Evolutionary conservation across 2,329 filamentous ascomycete species (phyloP).

Genomic region (Aspergillus ochraceoroseus): DNA sequence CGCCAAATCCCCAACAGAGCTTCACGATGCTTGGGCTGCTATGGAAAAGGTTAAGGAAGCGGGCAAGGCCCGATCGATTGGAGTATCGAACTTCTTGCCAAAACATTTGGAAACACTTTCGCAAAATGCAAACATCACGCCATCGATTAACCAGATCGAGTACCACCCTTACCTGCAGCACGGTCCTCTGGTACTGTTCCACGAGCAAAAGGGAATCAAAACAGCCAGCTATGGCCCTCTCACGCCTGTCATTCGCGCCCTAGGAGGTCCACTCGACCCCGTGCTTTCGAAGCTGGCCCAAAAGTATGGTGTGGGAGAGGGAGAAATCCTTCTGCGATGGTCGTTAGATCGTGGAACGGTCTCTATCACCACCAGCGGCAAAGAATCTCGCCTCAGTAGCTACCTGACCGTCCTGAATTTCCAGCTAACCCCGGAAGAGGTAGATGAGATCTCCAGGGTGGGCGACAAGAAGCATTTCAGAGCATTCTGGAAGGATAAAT

Average conservation of each 20-base stretch:
- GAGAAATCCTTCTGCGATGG: conserved; percentile 57
- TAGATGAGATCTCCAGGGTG: conserved; percentile 49
- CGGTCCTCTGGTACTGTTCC: conserved; percentile 39
- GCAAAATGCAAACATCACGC: conserved; percentile 41
- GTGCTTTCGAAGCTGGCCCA: conserved; percentile 50
- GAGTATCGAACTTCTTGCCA: conserved; percentile 58
- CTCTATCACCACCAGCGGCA: conserved; percentile 56
- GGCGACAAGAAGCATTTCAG: conserved; percentile 50
- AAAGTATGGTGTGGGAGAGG: conserved; percentile 57
- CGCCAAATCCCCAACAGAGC: conserved; percentile 49
- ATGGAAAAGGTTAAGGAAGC: conserved; percentile 56
- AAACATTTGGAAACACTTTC: conserved; percentile 52
- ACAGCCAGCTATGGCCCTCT: conserved; percentile 42
- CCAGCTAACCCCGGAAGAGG: conserved; percentile 55
- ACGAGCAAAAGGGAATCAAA: conserved; percentile 41
- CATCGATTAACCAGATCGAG: conserved; percentile 38
- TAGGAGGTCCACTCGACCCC: conserved; percentile 53
- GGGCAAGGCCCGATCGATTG: conserved; percentile 57
- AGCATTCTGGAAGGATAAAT: conserved; percentile 51
- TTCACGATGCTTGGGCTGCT: conserved; percentile 55
- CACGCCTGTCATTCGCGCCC: conserved; percentile 51
- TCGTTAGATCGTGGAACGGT: conserved; percentile 57
- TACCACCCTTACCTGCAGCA: conserved; percentile 48
- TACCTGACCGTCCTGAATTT: conserved; percentile 55
- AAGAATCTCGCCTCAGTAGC: conserved; percentile 56